Evolutionary conservation across 2,329 filamentous ascomycete genomes (phyloP), one percentile per base, ranked within the genome.

Genomic region (Fusarium fujikuroi): DNA sequence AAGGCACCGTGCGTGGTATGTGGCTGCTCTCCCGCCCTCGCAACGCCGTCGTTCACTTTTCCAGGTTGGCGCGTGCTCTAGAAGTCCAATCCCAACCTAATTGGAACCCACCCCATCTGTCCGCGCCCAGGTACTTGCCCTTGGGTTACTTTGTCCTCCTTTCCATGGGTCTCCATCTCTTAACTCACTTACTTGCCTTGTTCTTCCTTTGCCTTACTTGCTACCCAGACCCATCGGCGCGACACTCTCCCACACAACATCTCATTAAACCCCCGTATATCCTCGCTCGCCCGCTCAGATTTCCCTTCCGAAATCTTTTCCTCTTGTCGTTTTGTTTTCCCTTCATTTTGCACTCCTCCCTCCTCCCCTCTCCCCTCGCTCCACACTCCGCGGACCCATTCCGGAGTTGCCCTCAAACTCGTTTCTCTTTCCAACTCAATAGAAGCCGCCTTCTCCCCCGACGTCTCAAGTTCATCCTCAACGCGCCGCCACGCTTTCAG

Each of bases 231-330:
- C 34, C 50, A 54, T 42, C 72, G 64, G 68, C 64, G 69, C 70
- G 73, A 77, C 73, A 74, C 69, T 74, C 70, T 60, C 75, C 73
- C 76, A 76, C 68, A 63, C 66, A 69, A 70, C 72, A 70, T 70
- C 72, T 79, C 79, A 81, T 81, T 80, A 81, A 80, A 80, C 79
- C 78, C 78, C 77, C 73, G 75, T 76, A 68, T 75, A 76, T 78
- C 79, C 75, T 76, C 74, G 52, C 63, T 61, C 70, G 60, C 69
- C 69, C 63, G 58, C 63, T 77, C 72, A 65, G 63, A 73, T 74
- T 70, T 76, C 72, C 69, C 73, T 70, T 71, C 73, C 76, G 76
- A 77, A 77, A 78, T 80, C 77, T 77, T 77, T 73, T 76, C 50
- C 64, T 76, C 76, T 77, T 32, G 76, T 77, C 76, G 73, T 76